These are phyloP conservation scores for Globisporangium iwayamae DNA, from an alignment of 352 stramenopile genomes.

Conservation along the genomic window DNA sequence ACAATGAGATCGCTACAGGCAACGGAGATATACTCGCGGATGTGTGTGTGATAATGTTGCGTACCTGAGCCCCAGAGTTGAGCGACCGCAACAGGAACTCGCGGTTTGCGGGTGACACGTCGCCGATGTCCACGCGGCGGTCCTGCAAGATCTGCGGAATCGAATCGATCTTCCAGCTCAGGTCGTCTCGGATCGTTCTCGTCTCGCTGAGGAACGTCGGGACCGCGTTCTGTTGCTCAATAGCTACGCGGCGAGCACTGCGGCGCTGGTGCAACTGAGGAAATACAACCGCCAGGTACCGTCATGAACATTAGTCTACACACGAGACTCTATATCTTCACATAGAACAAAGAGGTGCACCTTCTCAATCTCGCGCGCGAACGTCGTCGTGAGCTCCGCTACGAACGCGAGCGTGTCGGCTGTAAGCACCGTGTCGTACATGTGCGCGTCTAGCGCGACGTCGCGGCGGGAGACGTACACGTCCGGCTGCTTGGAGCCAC, in stretches of 20 bases:
- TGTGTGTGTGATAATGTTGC: slow-evolving; percentile 41
- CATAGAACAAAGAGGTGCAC: slow-evolving; percentile 14
- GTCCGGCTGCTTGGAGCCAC: background rate
- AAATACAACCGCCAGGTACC: background rate
- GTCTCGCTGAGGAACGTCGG: slow-evolving; percentile 85
- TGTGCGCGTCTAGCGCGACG: slow-evolving; percentile 17
- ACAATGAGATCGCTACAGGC: background rate
- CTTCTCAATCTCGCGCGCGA: slow-evolving; percentile 52
- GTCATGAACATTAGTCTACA: background rate
- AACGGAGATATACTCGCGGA: slow-evolving; percentile 37
- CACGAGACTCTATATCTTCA: background rate
- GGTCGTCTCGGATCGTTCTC: slow-evolving; percentile 57
- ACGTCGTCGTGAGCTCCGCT: slow-evolving; percentile 69
- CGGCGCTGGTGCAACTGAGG: slow-evolving; percentile 60
- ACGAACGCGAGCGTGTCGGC: slow-evolving; percentile 87
- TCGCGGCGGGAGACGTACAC: slow-evolving; percentile 32
- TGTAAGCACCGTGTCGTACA: slow-evolving; percentile 78
- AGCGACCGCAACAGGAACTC: slow-evolving; percentile 92
- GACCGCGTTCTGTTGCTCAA: slow-evolving; percentile 65
- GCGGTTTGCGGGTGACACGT: slow-evolving; percentile 80
- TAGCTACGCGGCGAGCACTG: slow-evolving; percentile 37
- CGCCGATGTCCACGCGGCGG: slow-evolving; percentile 93
- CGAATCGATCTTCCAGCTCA: slow-evolving; percentile 52
- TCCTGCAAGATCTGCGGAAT: slow-evolving; percentile 77
- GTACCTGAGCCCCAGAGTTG: slow-evolving; percentile 90